Conservation (phyloP, 2,329 filamentous ascomycete genomes). For the Botrytis galanthina region DNA sequence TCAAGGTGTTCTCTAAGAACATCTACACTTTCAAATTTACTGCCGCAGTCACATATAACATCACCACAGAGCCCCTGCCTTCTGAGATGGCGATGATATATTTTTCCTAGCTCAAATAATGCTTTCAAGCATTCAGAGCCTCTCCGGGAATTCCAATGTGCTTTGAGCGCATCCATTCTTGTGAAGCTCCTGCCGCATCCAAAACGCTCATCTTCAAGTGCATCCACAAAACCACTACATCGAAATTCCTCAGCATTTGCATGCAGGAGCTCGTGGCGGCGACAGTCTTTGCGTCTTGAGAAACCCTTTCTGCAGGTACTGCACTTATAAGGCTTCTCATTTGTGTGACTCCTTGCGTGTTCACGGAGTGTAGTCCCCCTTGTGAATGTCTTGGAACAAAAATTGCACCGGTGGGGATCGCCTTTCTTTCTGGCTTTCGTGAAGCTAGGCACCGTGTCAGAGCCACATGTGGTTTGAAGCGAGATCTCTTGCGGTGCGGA, state of each 20-base stretch:
- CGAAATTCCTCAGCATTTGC: accelerated
- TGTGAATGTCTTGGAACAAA: neutral
- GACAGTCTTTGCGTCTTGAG: neutral
- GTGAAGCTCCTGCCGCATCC: neutral
- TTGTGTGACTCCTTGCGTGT: neutral
- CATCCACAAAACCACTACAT: neutral
- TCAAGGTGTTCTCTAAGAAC: neutral
- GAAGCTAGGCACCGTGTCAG: neutral
- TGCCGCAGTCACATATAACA: neutral
- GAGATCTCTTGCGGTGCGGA: no score
- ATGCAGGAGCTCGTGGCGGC: neutral
- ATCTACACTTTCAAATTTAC: neutral
- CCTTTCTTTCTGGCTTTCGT: neutral
- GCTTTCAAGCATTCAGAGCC: neutral
- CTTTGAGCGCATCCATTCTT: neutral
- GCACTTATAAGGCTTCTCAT: neutral
- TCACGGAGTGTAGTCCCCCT: neutral
- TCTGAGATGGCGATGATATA: no score
- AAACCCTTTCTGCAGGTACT: neutral
- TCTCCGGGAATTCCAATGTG: neutral
- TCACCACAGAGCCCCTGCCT: no score
- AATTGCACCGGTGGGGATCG: neutral
- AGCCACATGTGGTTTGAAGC: neutral
- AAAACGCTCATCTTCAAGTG: no score
- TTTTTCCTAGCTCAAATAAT: accelerated